phyloP scores from a whole-genome alignment of 2,329 filamentous ascomycete genomes.

The Hirsutella rhossiliensis region DNA sequence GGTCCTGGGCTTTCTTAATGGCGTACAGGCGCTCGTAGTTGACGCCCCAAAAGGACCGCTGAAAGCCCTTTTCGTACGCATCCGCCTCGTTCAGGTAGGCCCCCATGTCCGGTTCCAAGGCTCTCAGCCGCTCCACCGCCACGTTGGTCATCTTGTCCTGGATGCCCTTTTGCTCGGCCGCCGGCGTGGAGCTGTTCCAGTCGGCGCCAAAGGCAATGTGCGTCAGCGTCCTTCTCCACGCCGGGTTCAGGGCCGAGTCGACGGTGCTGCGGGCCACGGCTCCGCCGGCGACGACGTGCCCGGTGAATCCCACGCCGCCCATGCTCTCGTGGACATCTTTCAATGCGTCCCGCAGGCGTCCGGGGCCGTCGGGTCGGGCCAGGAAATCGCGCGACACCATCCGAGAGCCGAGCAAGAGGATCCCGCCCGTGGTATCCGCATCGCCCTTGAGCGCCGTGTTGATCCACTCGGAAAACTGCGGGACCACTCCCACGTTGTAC shows the following conservation, averaged over 20 bases:
- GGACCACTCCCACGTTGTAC: neutral
- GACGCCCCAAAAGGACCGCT: slow-evolving; percentile 22
- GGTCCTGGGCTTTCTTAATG: slow-evolving; percentile 22
- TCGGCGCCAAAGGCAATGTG: slow-evolving; percentile 16
- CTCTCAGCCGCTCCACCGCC: slow-evolving; percentile 10
- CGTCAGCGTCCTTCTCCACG: slow-evolving; percentile 26
- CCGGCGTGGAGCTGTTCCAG: slow-evolving; percentile 10
- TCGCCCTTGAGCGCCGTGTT: slow-evolving; percentile 6
- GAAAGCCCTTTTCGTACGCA: slow-evolving; percentile 22
- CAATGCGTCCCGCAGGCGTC: slow-evolving; percentile 12
- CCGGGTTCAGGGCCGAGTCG: slow-evolving; percentile 26
- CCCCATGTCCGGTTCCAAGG: slow-evolving; percentile 12
- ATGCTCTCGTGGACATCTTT: slow-evolving; percentile 4
- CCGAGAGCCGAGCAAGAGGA: slow-evolving; percentile 8
- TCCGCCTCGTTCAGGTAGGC: slow-evolving; percentile 20
- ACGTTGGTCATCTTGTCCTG: slow-evolving; percentile 15
- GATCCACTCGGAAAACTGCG: slow-evolving; percentile 1
- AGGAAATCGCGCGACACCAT: slow-evolving; percentile 15
- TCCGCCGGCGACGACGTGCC: slow-evolving; percentile 5
- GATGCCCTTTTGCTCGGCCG: neutral
- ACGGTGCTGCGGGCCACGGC: slow-evolving; percentile 12
- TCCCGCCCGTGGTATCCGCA: slow-evolving; percentile 12
- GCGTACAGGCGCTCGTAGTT: slow-evolving; percentile 20
- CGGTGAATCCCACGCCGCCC: slow-evolving; percentile 7
- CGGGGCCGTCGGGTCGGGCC: slow-evolving; percentile 9